Evolutionary conservation across 1,139 yeast species (phyloP).

Genomic region (Kodamaea anthophila): DNA sequence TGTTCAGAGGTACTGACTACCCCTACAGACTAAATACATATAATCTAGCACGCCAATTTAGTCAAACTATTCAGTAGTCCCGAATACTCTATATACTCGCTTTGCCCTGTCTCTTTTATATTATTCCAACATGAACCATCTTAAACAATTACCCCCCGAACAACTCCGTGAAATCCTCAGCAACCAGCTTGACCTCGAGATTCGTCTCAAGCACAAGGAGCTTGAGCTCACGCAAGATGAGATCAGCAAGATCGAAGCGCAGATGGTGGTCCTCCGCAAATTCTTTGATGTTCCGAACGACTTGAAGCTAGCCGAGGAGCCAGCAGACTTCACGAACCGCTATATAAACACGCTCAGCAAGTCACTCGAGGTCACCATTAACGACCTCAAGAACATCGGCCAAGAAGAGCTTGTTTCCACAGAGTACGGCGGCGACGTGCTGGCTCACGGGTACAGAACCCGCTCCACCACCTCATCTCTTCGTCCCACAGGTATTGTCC

Average conservation of each 20-base stretch:
- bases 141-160: constrained; percentile 31
- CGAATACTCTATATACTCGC: too few species aligned
- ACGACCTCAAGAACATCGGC: constrained; percentile 13
- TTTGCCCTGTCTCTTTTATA: too few species aligned
- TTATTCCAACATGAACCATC: too few species aligned
- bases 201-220: constrained; percentile 65
- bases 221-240: constrained; percentile 54
- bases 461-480: constrained; percentile 47
- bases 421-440: constrained; percentile 2
- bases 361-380: constrained; percentile 30
- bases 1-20: too few species aligned
- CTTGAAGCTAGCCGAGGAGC: constrained; percentile 34
- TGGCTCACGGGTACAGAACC: constrained; percentile 36
- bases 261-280: constrained; percentile 47
- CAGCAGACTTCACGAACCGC: constrained; percentile 44
- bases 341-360: constrained; percentile 37
- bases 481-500: constrained; percentile 24
- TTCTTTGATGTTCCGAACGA: constrained; percentile 46
- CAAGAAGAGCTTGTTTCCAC: too few species aligned
- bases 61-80: too few species aligned
- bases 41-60: too few species aligned
- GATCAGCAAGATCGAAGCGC: constrained; percentile 58
- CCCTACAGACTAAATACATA: too few species aligned
- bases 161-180: constrained; percentile 35
- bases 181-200: constrained; percentile 61